Conservation (phyloP, 2,329 filamentous ascomycete genomes). For the Penicillium sclerotigenum region DNA sequence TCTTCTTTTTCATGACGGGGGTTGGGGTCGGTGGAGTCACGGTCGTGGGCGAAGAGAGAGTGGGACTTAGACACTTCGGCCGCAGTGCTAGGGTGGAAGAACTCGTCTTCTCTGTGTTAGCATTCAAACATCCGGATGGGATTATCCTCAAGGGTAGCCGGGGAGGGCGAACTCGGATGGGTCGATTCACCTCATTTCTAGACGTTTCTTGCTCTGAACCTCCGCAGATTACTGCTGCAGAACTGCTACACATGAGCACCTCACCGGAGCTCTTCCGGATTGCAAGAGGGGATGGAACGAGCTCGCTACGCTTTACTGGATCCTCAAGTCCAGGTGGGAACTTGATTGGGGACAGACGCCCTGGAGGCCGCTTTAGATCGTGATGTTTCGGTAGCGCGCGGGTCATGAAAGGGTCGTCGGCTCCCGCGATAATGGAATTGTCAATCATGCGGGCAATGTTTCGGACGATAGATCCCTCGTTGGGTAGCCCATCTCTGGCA, state of each 20-base stretch:
- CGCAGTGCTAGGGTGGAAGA: not conserved
- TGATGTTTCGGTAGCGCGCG: no score
- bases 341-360: constrained; percentile 2
- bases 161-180: constrained; percentile 13
- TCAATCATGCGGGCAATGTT: constrained; percentile 31
- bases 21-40: not conserved
- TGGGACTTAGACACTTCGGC: not conserved
- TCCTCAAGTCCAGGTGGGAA: constrained; percentile 1
- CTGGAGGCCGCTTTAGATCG: not conserved
- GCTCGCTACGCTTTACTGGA: not conserved
- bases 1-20: not conserved
- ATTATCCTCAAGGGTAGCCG: constrained; percentile 24
- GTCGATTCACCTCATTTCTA: not conserved
- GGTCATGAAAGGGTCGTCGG: constrained; percentile 29
- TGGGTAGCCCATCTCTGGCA: constrained; percentile 12
- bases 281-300: constrained; percentile 29
- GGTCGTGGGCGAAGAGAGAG: not conserved
- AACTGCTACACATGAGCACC: not conserved
- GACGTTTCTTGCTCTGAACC: not conserved
- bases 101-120: not conserved
- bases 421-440: constrained; percentile 14
- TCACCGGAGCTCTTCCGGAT: constrained; percentile 22
- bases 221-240: not conserved
- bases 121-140: constrained; percentile 8
- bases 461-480: constrained; percentile 16